Percentiles rank a stretch among this genome's conserved stretches.
Conservation (phyloP, 768 basidiomycete genomes). For the Epithele typhae region DNA sequence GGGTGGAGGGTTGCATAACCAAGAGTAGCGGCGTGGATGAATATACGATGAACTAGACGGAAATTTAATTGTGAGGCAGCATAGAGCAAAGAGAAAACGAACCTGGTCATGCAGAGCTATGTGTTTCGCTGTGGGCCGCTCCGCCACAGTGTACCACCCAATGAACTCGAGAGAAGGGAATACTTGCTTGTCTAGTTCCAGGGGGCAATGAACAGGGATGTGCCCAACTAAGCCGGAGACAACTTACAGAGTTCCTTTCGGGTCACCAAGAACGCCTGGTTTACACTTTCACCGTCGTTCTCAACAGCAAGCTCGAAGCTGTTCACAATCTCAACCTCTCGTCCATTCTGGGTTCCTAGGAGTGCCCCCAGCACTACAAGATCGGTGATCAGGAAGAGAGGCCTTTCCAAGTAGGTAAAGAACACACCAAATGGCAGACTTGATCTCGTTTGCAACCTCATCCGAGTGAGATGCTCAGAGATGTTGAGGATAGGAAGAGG, state of each 20-base stretch:
- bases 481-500: constrained; percentile 95
- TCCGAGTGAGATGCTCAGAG: constrained; percentile 90
- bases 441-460: constrained; percentile 66
- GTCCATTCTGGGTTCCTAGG: constrained; percentile 88
- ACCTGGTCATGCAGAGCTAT: constrained; percentile 86
- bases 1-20: constrained; percentile 54
- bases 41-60: constrained; percentile 68
- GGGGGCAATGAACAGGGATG: no score
- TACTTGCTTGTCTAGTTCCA: constrained; percentile 91
- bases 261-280: constrained; percentile 77
- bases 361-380: constrained; percentile 83
- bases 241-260: constrained; percentile 81
- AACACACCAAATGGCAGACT: constrained; percentile 60
- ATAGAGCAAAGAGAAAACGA: background rate
- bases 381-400: no score
- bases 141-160: constrained; percentile 93
- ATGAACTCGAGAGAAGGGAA: constrained; percentile 97
- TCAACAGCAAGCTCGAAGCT: constrained; percentile 85
- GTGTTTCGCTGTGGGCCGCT: constrained; percentile 69
- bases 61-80: background rate
- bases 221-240: no score
- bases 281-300: constrained; percentile 54
- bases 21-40: constrained; percentile 90
- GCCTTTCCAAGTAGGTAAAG: background rate
- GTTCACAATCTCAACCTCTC: constrained; percentile 96